Conservation (phyloP, 2,329 filamentous ascomycete genomes). For the Scytalidium sp. region DNA sequence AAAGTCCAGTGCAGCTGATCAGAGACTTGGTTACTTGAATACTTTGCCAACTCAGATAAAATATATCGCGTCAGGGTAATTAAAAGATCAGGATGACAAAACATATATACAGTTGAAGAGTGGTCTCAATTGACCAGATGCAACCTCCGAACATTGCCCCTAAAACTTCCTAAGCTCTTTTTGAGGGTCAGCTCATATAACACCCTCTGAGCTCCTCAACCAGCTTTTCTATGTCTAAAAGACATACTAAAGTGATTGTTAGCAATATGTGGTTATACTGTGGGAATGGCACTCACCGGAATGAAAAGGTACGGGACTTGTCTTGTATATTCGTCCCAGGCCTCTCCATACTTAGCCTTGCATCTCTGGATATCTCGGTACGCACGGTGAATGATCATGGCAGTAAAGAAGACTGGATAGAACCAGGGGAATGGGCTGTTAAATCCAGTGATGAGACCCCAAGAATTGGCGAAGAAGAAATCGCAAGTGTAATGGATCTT, state of each 20-base stretch:
- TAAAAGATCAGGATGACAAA: neutral
- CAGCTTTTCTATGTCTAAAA: neutral
- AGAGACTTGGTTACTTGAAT: too few species aligned
- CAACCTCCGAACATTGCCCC: neutral
- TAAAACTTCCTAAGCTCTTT: neutral
- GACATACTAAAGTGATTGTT: slow-evolving; percentile 8
- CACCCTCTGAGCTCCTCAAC: neutral
- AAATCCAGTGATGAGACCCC: slow-evolving; percentile 82
- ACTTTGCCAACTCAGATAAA: too few species aligned
- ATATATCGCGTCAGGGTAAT: neutral
- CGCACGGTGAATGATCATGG: slow-evolving; percentile 79
- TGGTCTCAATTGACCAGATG: neutral
- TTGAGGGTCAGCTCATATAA: neutral
- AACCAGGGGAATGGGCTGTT: slow-evolving; percentile 84
- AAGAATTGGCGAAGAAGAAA: slow-evolving; percentile 71
- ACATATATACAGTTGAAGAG: neutral
- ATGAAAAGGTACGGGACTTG: slow-evolving; percentile 83
- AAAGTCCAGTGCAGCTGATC: too few species aligned
- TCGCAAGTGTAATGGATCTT: slow-evolving; percentile 84
- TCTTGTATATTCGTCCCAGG: slow-evolving; percentile 78
- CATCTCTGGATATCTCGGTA: slow-evolving; percentile 73
- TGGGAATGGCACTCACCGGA: slow-evolving; percentile 51
- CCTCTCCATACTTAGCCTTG: slow-evolving; percentile 74
- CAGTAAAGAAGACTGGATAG: slow-evolving; percentile 76
- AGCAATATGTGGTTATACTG: neutral